Evolutionary conservation across 2,329 filamentous ascomycete genomes (phyloP).

Genomic region (Botrytis aclada): DNA sequence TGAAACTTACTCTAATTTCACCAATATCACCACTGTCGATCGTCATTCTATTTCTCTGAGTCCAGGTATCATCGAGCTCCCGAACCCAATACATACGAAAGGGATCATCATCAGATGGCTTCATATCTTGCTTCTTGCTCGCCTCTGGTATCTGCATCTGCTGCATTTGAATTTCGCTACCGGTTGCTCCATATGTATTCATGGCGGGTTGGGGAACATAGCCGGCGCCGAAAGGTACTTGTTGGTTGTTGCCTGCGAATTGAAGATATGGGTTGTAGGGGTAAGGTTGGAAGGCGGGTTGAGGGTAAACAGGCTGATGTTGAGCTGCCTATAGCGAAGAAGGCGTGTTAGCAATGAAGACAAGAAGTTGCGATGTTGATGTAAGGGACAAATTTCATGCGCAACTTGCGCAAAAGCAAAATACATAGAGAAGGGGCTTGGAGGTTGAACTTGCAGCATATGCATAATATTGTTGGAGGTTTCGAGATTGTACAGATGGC

Average conservation of each 20-base stretch:
- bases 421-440: too few relatives aligned
- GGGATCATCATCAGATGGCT: constrained; percentile 58
- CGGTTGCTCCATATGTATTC: constrained; percentile 25
- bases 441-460: constrained; percentile 5
- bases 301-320: neutral
- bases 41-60: constrained; percentile 55
- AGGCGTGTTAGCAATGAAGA: neutral
- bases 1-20: constrained; percentile 41
- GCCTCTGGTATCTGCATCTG: constrained; percentile 31
- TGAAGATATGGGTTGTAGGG: neutral
- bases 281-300: constrained; percentile 13
- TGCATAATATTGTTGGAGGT: neutral
- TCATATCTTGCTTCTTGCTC: constrained; percentile 52
- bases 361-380: neutral
- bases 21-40: constrained; percentile 55
- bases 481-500: neutral
- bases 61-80: constrained; percentile 59
- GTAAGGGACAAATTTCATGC: neutral
- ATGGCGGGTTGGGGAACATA: constrained; percentile 26
- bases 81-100: constrained; percentile 60
- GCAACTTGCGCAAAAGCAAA: neutral
- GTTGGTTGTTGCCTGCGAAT: constrained; percentile 15
- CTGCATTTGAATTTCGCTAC: constrained; percentile 28
- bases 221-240: constrained; percentile 12
- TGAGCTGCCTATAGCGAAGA: neutral